Conservation (phyloP, 2,329 filamentous ascomycete species). For the Dryadomyces quercus-mongolicae region DNA sequence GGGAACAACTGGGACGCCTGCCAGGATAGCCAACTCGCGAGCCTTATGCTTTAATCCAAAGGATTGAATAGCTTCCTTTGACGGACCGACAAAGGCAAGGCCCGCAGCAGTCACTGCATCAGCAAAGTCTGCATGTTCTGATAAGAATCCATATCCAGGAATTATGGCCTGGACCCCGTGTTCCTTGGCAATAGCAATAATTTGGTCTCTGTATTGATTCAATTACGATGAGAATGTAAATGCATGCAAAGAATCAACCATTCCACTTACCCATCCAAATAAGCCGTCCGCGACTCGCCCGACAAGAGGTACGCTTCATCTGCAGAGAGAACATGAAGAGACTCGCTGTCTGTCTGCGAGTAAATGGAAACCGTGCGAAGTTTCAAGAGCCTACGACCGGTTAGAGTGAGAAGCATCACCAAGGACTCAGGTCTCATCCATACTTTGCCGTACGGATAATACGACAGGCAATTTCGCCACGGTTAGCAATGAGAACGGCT, state of each 20-base stretch:
- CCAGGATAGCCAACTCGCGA: conserved; percentile 19
- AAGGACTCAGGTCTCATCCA: neutral
- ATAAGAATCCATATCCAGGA: conserved; percentile 8
- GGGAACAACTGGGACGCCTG: conserved; percentile 29
- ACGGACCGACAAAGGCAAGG: conserved; percentile 4
- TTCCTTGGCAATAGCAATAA: conserved; percentile 8
- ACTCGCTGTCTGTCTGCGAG: conserved; percentile 10
- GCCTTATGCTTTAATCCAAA: conserved; percentile 9
- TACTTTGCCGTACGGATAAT: conserved; percentile 7
- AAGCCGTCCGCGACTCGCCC: conserved; percentile 7
- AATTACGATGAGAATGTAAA: neutral
- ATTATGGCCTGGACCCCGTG: conserved; percentile 2
- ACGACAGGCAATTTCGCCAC: conserved; percentile 17
- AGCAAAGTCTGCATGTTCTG: conserved; percentile 6
- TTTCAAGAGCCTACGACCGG: neutral
- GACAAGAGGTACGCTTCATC: conserved; percentile 11
- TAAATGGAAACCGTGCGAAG: conserved; percentile 10
- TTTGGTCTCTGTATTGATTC: conserved; percentile 5
- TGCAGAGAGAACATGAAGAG: conserved; percentile 13
- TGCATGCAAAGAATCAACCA: neutral
- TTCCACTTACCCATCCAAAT: conserved; percentile 3
- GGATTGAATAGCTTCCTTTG: neutral
- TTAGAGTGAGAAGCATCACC: neutral
- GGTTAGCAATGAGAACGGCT: conserved; percentile 14
- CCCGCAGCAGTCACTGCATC: conserved; percentile 15